Conservation (phyloP, 169 alveolate genomes). For the Amoebophrya sp. region DNA sequence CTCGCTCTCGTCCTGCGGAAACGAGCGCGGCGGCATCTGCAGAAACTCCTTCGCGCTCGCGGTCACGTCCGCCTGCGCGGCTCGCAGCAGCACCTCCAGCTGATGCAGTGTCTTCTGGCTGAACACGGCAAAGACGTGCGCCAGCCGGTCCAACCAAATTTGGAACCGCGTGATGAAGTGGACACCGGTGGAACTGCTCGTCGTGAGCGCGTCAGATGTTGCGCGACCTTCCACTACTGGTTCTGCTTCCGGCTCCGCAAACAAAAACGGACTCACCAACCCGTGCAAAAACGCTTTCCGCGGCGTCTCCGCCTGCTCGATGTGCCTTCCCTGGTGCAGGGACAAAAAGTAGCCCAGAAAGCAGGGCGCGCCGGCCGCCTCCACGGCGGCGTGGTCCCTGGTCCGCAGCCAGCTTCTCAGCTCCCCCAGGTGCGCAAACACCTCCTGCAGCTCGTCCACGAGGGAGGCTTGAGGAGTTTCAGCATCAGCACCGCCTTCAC, state of each 20-base stretch:
- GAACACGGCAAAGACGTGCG: not conserved
- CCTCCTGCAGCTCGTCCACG: too few relatives aligned
- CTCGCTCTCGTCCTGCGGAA: too few relatives aligned
- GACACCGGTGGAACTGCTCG: too few relatives aligned
- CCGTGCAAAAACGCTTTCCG: not conserved
- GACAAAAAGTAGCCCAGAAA: not conserved
- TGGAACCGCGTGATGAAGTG: not conserved
- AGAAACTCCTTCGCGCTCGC: not conserved
- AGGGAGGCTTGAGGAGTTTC: too few relatives aligned
- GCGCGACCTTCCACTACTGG: too few relatives aligned
- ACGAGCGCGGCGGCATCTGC: not conserved
- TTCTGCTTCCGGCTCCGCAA: not conserved
- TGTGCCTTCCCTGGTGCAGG: not conserved
- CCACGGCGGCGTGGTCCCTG: not conserved
- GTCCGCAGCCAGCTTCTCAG: not conserved
- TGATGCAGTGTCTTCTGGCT: not conserved
- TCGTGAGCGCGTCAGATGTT: too few relatives aligned
- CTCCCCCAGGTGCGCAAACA: too few relatives aligned
- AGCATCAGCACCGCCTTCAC: too few relatives aligned
- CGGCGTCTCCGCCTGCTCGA: not conserved
- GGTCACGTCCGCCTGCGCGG: not conserved
- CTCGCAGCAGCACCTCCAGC: not conserved
- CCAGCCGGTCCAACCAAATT: not conserved
- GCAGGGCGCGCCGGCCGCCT: not conserved
- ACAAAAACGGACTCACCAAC: not conserved